These are phyloP conservation scores for Alternaria ventricosa DNA, from an alignment of 2,329 filamentous ascomycete genomes.

Conservation along the genomic window DNA sequence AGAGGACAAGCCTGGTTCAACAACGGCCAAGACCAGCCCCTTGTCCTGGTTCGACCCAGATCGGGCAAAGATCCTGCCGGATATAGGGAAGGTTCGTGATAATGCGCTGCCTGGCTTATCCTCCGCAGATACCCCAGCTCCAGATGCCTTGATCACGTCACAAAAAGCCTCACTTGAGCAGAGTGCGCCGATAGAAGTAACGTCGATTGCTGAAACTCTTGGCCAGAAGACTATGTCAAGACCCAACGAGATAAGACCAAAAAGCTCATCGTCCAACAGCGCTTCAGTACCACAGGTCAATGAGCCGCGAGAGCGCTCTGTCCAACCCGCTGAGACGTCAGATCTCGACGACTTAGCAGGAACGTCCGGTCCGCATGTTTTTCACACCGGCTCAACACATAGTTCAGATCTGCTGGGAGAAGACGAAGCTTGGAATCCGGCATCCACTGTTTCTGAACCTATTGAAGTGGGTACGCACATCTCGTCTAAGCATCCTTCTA, in stretches of 20 bases:
- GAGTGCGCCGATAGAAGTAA: neutral
- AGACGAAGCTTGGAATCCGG: neutral
- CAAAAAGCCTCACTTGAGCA: neutral
- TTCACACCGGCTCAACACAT: neutral
- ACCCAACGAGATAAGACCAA: neutral
- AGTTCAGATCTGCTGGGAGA: neutral
- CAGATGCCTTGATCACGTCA: neutral
- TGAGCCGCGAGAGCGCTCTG: neutral
- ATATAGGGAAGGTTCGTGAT: slow-evolving; percentile 5
- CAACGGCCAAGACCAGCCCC: neutral
- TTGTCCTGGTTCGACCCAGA: slow-evolving; percentile 7
- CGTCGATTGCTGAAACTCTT: neutral
- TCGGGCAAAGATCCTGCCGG: neutral
- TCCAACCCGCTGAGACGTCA: neutral
- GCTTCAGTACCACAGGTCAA: neutral
- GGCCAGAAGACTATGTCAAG: neutral
- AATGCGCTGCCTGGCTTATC: neutral
- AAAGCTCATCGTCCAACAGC: neutral
- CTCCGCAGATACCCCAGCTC: neutral
- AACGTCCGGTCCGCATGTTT: neutral
- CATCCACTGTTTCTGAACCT: neutral
- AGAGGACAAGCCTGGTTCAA: neutral
- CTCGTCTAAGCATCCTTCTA: neutral
- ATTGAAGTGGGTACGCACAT: neutral
- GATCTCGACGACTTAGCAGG: neutral